phyloP scores from a whole-genome alignment of 2,329 filamentous ascomycete genomes.

The Fusarium nanum region DNA sequence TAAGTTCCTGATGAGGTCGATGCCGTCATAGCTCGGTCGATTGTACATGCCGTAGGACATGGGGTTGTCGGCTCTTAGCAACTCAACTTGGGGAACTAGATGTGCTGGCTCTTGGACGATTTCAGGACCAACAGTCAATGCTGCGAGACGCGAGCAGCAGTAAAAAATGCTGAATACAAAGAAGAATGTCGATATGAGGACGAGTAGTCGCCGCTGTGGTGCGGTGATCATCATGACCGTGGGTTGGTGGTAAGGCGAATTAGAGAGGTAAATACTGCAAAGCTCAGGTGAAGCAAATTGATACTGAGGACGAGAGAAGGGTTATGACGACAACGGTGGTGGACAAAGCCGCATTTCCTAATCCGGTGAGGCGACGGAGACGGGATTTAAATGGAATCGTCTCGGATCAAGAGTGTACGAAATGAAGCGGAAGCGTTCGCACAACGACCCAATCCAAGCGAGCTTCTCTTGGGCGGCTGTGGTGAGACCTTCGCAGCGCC shows the following conservation, averaged over 20 bases:
- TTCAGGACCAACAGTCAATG: slow-evolving; percentile 36
- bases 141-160: slow-evolving; percentile 50
- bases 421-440: slow-evolving; percentile 2
- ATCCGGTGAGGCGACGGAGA: slow-evolving; percentile 2
- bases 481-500: slow-evolving; percentile 6
- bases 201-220: slow-evolving; percentile 48
- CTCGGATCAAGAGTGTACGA: not conserved
- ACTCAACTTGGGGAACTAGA: slow-evolving; percentile 23
- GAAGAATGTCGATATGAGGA: slow-evolving; percentile 50
- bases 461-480: slow-evolving; percentile 6
- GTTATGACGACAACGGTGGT: slow-evolving; percentile 30
- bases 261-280: slow-evolving; percentile 4
- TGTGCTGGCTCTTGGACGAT: slow-evolving; percentile 12
- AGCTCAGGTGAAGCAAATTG: not conserved
- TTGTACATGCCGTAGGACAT: slow-evolving; percentile 57
- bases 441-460: not conserved
- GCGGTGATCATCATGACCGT: slow-evolving; percentile 43
- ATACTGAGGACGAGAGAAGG: not conserved
- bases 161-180: slow-evolving; percentile 51
- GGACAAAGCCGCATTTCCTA: slow-evolving; percentile 18
- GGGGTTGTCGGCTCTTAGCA: slow-evolving; percentile 49
- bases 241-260: slow-evolving; percentile 18
- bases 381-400: not conserved
- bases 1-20: slow-evolving; percentile 49
- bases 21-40: slow-evolving; percentile 53